These are phyloP conservation scores for Ceratobasidium sp. DNA, from an alignment of 1,284 basidiomycete species.

Conservation along the genomic window DNA sequence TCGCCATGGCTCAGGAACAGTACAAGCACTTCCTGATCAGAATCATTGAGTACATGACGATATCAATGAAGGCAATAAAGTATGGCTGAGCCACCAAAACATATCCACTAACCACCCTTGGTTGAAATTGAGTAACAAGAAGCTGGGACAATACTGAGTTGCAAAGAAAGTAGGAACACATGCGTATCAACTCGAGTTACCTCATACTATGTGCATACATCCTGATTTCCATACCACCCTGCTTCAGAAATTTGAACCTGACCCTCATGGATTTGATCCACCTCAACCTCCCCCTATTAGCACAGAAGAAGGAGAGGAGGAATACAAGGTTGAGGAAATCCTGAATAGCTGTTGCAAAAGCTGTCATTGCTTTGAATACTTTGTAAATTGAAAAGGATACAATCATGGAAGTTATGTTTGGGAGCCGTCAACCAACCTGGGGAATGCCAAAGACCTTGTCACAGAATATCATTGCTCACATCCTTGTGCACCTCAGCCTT, in stretches of 20 bases:
- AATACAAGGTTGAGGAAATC: too few relatives aligned
- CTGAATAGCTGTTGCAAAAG: too few relatives aligned
- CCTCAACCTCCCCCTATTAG: slow-evolving; percentile 9
- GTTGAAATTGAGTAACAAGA: slow-evolving; percentile 6
- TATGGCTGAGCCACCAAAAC: slow-evolving; percentile 5
- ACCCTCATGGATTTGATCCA: neutral
- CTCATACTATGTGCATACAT: slow-evolving; percentile 44
- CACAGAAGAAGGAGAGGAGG: slow-evolving; percentile 36
- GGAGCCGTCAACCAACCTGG: too few relatives aligned
- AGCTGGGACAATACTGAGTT: slow-evolving; percentile 36
- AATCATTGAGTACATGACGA: neutral
- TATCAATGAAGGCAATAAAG: slow-evolving; percentile 27
- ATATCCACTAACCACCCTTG: slow-evolving; percentile 12
- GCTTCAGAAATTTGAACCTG: too few relatives aligned
- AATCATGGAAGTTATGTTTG: too few relatives aligned
- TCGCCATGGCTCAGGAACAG: slow-evolving; percentile 4
- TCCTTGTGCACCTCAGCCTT: too few relatives aligned
- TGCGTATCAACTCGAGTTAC: slow-evolving; percentile 42
- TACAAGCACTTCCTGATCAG: slow-evolving; percentile 23
- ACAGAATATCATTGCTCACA: too few relatives aligned
- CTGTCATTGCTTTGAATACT: too few relatives aligned
- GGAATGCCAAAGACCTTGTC: too few relatives aligned
- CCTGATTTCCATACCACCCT: slow-evolving; percentile 47
- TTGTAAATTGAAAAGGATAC: too few relatives aligned
- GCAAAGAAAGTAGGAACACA: slow-evolving; percentile 32